Base-by-base conservation (phyloP, 805 yeast species). In the Groenewaldozyma tartarivorans region DNA sequence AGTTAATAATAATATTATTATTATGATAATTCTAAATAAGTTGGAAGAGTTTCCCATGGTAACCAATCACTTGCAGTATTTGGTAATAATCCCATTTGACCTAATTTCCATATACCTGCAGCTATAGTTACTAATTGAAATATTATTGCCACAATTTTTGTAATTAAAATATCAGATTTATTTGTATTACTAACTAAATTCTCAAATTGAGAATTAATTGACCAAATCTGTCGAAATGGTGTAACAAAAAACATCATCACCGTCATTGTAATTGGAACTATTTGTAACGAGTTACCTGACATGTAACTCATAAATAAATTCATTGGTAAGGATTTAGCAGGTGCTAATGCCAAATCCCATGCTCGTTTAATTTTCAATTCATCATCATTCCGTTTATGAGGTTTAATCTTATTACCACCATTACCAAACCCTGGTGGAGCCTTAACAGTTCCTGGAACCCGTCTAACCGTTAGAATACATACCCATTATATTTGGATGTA, bases 251-350 rank as follows among this genome's bases (percentile, higher is more conserved):
- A 75, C 50, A 90, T 66, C 85, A 81, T 85, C 21, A 83, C 58
- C 0, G 95, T 81, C 83, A 87, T 88, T 63, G 87, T 79, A 36
- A 90, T 81, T 3, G 96, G 92, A 48, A 90, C 86, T 49, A 90
- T 71, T 53, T 92, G 97, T 20, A 92, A 64, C 3, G 94, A 75
- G 53, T 81, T 81, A 24, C 97, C 97, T 0, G 95, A 77, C 85
- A 90, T 84, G 59, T 85, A 92, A 46, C 86, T 77, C 95, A 90
- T 85, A 36, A 85, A 65, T 38, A 83, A 60, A 54, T 85, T 92
- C 94, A 86, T 82, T 5, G 96, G 95, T n/a, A 92, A 71, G 5
- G 73, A 62, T 56, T 87, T 90, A 2, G 86, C 83, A 0, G 96
- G 96, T 1, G 77, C 76, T 13, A 74, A 61, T 2, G 96, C 94